Percentiles rank a stretch among this genome's conserved stretches.
phyloP scores from a whole-genome alignment of 2,329 filamentous ascomycete species.

The Diaporthe citri region DNA sequence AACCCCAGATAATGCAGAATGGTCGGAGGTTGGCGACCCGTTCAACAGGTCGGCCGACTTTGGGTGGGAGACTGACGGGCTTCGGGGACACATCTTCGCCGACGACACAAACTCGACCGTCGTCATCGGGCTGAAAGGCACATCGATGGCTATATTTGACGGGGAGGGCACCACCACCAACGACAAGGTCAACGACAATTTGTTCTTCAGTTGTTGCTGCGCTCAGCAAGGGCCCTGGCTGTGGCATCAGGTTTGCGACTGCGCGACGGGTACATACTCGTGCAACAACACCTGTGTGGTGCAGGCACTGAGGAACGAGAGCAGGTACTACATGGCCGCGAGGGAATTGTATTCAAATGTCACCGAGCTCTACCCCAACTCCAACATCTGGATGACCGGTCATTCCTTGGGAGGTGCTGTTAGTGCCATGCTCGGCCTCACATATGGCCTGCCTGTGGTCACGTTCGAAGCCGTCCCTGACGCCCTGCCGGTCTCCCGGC shows the following conservation, averaged over 20 bases:
- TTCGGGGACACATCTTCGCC: conserved; percentile 92
- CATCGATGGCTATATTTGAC: conserved; percentile 90
- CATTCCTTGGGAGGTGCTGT: conserved; percentile 94
- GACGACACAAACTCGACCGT: conserved; percentile 88
- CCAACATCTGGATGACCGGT: conserved; percentile 89
- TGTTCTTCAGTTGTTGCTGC: conserved; percentile 98
- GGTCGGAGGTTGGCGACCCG: conserved; percentile 82
- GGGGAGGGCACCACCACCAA: conserved; percentile 97
- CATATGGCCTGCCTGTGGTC: conserved; percentile 89
- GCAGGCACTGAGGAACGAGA: conserved; percentile 81
- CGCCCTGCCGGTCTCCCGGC: conserved; percentile 84
- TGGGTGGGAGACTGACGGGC: conserved; percentile 90
- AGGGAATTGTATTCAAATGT: conserved; percentile 94
- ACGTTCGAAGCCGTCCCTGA: conserved; percentile 96
- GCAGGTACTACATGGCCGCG: conserved; percentile 91
- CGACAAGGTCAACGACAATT: conserved; percentile 97
- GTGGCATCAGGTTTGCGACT: conserved; percentile 94
- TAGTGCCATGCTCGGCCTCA: conserved; percentile 87
- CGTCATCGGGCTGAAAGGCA: conserved; percentile 93
- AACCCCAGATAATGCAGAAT: conserved; percentile 78
- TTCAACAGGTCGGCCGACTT: conserved; percentile 93
- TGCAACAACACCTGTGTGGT: conserved; percentile 94
- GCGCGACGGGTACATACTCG: conserved; percentile 85
- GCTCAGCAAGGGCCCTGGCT: conserved; percentile 91
- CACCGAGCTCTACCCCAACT: conserved; percentile 85